Base-by-base conservation (phyloP, 306 rosid species). In the Cicer arietinum region DNA sequence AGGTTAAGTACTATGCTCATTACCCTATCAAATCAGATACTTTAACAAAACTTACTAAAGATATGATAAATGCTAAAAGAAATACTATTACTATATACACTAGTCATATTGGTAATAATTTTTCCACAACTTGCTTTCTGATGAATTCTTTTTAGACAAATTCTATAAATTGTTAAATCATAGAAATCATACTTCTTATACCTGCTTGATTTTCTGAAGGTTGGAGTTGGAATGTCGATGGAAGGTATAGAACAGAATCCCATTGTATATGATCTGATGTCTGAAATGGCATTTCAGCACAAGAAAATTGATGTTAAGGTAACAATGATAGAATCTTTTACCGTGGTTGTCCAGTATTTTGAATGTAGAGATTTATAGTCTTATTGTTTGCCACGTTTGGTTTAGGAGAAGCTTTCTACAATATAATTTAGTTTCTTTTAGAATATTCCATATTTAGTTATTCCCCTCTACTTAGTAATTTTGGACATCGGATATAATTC, bases 161-260 rank as follows among this genome's bases (percentile, higher is more conserved):
- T 37, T 68, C 41, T 65, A 44, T 42, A 11, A 17, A 45, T 53
- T 74, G n/a, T 76, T 45, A 35, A 16, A 37, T 62, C 8, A 20
- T 62, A 69, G 60, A 69, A 70, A 62, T 71, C 18, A 65, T 69
- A 14, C 46, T 30, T 56, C 54, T 69, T 43, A 37, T 65, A 47
- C 69, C 63, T 37, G 25, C 80, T 57, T 83, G 80, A 67, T 42
- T 82, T 57, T 80, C 60, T 85, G 77, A 83, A 93, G 98, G 89
- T 93, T 77, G 98, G 98, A 41, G 87, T 93, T 51, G 98, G 96
- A 81, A 89, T 93, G 98, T 85, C 96, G 61, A 90, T 93, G 98
- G 96, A 93, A 89, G 98, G 95, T 44, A 90, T 89, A 64, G 98
- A 89, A 82, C 98, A 93, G 83, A 93, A 90, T 77, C 98, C 96